phyloP scores from a whole-genome alignment of 768 basidiomycete genomes.

The Neoboletus subvelutipes region DNA sequence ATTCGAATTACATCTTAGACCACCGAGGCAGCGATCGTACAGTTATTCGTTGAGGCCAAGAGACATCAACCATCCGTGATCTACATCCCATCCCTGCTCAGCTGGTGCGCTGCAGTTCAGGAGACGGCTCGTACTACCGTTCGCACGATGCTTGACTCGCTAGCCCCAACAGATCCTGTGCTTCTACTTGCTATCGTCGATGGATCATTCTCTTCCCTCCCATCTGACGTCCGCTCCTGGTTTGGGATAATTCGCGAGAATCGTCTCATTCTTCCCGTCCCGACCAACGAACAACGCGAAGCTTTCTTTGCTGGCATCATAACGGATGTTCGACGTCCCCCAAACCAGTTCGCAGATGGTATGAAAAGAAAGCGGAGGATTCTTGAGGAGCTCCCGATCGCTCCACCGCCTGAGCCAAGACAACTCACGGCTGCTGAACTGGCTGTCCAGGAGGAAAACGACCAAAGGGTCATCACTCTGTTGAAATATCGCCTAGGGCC shows the following conservation, averaged over 20 bases:
- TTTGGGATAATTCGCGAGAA: conserved; percentile 80
- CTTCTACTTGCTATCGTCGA: conserved; percentile 89
- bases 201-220: conserved; percentile 65
- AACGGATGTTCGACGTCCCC: conserved; percentile 67
- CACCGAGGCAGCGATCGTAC: conserved; percentile 88
- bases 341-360: conserved; percentile 88
- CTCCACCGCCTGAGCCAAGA: conserved; percentile 86
- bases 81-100: conserved; percentile 85
- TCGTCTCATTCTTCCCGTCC: conserved; percentile 60
- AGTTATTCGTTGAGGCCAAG: conserved; percentile 95
- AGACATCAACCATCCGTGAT: conserved; percentile 95
- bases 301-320: conserved; percentile 78
- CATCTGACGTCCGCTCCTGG: conserved; percentile 85
- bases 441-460: conserved; percentile 77
- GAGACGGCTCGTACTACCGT: conserved; percentile 85
- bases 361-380: conserved; percentile 79
- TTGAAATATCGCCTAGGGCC: conserved; percentile 91
- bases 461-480: conserved; percentile 72
- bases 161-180: conserved; percentile 91
- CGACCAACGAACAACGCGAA: conserved; percentile 54
- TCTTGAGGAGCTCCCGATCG: conserved; percentile 82
- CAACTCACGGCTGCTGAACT: conserved; percentile 81
- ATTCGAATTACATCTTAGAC: conserved; percentile 48
- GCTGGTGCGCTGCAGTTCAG: conserved; percentile 83
- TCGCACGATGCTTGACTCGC: conserved; percentile 86